Percentiles rank a stretch among this genome's conserved stretches.
These are phyloP conservation scores for Fusarium stilboides DNA, from an alignment of 2,329 filamentous ascomycete species.

Conservation along the genomic window DNA sequence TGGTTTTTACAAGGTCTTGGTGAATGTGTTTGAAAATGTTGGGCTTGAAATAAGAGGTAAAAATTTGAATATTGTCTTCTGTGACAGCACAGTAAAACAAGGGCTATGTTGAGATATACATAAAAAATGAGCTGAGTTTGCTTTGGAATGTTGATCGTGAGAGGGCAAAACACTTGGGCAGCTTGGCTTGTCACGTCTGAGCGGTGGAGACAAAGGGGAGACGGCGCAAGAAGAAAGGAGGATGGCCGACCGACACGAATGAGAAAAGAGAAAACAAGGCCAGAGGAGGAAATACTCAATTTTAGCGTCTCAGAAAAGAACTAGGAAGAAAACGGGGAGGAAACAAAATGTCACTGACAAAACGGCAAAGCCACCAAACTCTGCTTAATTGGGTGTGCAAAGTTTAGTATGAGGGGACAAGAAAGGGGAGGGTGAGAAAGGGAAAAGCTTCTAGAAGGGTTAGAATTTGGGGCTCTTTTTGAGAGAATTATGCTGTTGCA, in stretches of 20 bases:
- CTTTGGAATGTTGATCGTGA: conserved; percentile 6
- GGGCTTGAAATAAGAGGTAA: not conserved
- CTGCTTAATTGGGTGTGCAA: not conserved
- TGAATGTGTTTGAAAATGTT: not conserved
- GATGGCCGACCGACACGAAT: not conserved
- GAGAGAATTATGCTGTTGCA: no score
- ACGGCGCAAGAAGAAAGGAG: not conserved
- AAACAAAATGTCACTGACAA: not conserved
- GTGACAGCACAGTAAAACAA: conserved; percentile 8
- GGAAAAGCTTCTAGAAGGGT: conserved; percentile 26
- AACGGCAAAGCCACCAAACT: conserved; percentile 2
- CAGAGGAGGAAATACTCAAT: not conserved
- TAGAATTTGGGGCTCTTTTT: not conserved
- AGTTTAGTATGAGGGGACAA: not conserved
- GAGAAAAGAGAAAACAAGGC: conserved; percentile 42
- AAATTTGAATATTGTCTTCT: not conserved
- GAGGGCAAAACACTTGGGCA: conserved; percentile 28
- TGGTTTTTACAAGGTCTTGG: not conserved
- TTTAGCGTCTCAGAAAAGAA: conserved; percentile 9
- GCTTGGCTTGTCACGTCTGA: conserved; percentile 2
- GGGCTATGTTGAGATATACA: conserved; percentile 2
- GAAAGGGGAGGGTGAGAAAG: not conserved
- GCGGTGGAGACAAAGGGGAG: conserved; percentile 28
- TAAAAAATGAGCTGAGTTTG: not conserved
- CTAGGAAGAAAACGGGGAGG: not conserved